These are phyloP conservation scores for Epithele typhae DNA, from an alignment of 768 basidiomycete genomes.

Conservation along the genomic window DNA sequence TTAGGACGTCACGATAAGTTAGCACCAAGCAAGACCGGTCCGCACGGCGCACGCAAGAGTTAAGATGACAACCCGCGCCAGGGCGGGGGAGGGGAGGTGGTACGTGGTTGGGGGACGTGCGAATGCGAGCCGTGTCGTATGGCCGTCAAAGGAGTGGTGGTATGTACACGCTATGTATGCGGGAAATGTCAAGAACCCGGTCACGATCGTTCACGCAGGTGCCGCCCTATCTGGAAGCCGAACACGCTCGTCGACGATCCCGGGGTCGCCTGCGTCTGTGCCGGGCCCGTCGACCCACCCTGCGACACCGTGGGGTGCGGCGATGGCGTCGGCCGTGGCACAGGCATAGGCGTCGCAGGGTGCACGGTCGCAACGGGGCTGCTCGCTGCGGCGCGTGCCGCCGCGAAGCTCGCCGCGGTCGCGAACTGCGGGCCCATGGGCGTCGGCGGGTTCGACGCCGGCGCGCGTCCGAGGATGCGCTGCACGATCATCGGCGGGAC, in stretches of 20 bases:
- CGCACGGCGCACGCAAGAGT: conserved; percentile 8
- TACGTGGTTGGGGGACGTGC: no score
- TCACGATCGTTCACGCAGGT: conserved; percentile 2
- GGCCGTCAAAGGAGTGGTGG: conserved; percentile 1
- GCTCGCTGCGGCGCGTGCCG: background rate
- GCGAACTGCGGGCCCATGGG: conserved; percentile 14
- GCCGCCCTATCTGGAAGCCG: conserved; percentile 13
- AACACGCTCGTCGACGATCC: conserved; percentile 10
- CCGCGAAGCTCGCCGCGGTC: conserved; percentile 1
- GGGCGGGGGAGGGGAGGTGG: background rate
- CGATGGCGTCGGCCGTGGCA: background rate
- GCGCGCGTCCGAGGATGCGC: conserved; percentile 21
- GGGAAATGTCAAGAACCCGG: no score
- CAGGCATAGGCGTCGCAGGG: background rate
- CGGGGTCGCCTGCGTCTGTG: no score
- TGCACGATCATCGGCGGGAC: conserved; percentile 31
- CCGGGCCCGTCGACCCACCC: conserved; percentile 3
- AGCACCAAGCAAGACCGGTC: conserved; percentile 9
- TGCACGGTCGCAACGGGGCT: background rate
- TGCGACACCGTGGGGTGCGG: background rate
- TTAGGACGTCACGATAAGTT: conserved; percentile 17
- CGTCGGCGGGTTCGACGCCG: conserved; percentile 10
- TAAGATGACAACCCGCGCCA: conserved; percentile 7
- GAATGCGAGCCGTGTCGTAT: background rate
- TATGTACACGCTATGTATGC: conserved; percentile 2